Percentiles rank a stretch among this genome's conserved stretches.
Evolutionary conservation across 495 filamentous ascomycete species (phyloP).

Genomic region (Aspergillus asperescens): DNA sequence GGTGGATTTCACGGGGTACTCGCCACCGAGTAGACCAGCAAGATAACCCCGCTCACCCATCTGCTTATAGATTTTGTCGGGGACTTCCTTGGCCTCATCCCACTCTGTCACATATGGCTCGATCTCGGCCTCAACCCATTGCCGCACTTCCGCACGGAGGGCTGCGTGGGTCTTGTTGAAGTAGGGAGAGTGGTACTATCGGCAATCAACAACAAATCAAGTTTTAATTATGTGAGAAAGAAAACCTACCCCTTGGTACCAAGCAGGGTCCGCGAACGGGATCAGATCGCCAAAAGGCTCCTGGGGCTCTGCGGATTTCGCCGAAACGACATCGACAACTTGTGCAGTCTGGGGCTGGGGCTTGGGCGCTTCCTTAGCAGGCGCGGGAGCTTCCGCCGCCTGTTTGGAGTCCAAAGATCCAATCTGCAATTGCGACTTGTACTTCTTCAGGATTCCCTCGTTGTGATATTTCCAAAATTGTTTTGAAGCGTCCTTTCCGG

Average conservation of each 20-base stretch:
- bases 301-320: slow-evolving; percentile 55
- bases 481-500: slow-evolving; percentile 93
- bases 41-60: slow-evolving; percentile 92
- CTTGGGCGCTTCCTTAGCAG: slow-evolving; percentile 49
- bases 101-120: slow-evolving; percentile 92
- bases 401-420: slow-evolving; percentile 88
- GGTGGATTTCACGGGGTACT: slow-evolving; percentile 69
- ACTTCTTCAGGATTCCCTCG: slow-evolving; percentile 89
- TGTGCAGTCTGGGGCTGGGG: slow-evolving; percentile 44
- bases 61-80: slow-evolving; percentile 83
- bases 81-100: slow-evolving; percentile 91
- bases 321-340: slow-evolving; percentile 43
- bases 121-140: slow-evolving; percentile 86
- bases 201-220: not conserved
- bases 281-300: slow-evolving; percentile 83
- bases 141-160: slow-evolving; percentile 80
- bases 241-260: slow-evolving; percentile 87
- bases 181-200: slow-evolving; percentile 89
- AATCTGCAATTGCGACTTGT: slow-evolving; percentile 78
- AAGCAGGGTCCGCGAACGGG: slow-evolving; percentile 86
- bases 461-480: slow-evolving; percentile 99
- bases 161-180: slow-evolving; percentile 90
- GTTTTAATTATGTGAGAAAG: not conserved
- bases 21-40: slow-evolving; percentile 76
- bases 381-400: slow-evolving; percentile 44